Conservation (phyloP, 805 yeast genomes). For the Metschnikowia arizonensis region DNA sequence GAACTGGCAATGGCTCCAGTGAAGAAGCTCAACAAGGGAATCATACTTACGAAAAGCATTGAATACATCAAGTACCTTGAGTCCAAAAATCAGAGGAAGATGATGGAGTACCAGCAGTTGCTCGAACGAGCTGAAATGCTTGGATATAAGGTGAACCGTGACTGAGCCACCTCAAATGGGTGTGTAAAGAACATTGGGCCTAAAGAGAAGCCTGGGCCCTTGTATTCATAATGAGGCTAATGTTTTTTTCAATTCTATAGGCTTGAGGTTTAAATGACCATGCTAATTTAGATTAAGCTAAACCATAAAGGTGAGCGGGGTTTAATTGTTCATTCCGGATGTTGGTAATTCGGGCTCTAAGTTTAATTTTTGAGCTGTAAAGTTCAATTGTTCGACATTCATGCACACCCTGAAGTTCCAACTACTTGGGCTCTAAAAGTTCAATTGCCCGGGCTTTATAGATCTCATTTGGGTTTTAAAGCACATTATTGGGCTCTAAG, state of each 20-base stretch:
- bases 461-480: no score
- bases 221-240: neutral
- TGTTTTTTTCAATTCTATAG: neutral
- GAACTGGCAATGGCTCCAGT: slow-evolving; percentile 64
- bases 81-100: slow-evolving; percentile 48
- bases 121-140: slow-evolving; percentile 32
- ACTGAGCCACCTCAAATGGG: neutral
- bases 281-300: neutral
- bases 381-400: no score
- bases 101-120: slow-evolving; percentile 51
- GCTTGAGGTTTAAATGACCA: neutral
- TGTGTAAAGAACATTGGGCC: neutral
- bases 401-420: no score
- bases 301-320: neutral
- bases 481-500: neutral
- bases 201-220: neutral
- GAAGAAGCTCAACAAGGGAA: slow-evolving; percentile 70
- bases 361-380: neutral
- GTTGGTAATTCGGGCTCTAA: neutral
- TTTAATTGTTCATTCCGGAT: neutral
- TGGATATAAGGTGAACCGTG: slow-evolving; percentile 19
- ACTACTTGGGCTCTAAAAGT: no score
- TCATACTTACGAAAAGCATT: slow-evolving; percentile 70
- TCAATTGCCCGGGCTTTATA: no score
- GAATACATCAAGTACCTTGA: slow-evolving; percentile 77